Evolutionary conservation across 257 asterid genomes (phyloP).

Genomic region (Jasminum sambac): DNA sequence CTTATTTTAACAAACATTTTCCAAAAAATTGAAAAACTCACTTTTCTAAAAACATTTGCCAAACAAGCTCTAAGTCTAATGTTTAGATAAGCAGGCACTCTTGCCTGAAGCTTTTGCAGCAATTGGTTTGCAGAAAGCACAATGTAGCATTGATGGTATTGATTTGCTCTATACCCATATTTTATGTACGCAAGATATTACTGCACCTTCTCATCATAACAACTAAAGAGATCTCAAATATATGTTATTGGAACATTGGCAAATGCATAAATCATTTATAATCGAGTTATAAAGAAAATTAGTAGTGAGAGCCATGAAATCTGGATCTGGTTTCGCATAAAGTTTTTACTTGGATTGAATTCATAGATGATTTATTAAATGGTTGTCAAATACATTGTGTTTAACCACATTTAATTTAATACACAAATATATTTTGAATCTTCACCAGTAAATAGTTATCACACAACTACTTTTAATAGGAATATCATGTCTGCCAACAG

Average conservation of each 20-base stretch:
- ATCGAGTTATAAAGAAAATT: no score
- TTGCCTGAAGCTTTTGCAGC: conserved; percentile 5
- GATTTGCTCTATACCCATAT: conserved; percentile 1
- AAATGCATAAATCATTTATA: no score
- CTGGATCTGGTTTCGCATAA: no score
- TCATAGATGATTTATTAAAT: no score
- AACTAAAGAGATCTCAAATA: background rate
- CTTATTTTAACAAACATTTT: no score
- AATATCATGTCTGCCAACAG: background rate
- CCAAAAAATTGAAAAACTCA: no score
- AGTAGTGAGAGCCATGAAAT: no score
- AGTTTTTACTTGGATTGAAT: no score
- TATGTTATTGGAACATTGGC: background rate
- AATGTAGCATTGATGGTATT: conserved; percentile 3
- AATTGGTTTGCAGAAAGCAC: background rate
- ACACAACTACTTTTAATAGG: conserved; percentile 2
- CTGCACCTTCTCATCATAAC: background rate
- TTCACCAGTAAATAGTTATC: conserved; percentile 2
- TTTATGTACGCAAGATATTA: background rate
- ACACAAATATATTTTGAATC: background rate
- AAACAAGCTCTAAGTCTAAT: background rate
- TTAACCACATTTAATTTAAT: conserved; percentile 5
- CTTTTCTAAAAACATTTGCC: no score
- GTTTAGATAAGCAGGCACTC: conserved; percentile 6
- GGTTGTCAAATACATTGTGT: no score